Evolutionary conservation across 768 basidiomycete species (phyloP), one percentile per base, ranked within the genome.

Genomic region (Antrodiella citrinella): DNA sequence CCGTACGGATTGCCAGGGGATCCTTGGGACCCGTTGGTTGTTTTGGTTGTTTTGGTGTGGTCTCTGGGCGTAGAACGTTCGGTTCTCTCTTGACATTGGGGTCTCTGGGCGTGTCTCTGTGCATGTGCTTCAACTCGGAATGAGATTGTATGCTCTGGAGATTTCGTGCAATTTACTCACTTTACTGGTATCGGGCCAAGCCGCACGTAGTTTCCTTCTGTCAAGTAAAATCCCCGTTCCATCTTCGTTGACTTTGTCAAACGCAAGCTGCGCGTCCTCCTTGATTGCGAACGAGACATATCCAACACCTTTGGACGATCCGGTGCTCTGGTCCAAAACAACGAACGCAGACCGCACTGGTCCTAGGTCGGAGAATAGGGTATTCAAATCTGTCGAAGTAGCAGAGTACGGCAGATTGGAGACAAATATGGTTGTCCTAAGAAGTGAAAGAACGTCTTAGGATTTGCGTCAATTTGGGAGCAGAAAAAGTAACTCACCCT

Each of bases 301-400:
- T 53, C 96, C 96, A 19, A 98, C 93, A 55, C 95, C 95, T 64
- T 97, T 96, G 1, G 91, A 93, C 3, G 78, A 69, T 15, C 82
- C 81, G 1, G 80, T 77, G 26, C 76, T 84, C 5, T 77, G 81
- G 49, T 93, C 85, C 11, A 82, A 80, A 18, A 97, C 96, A 4
- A 99, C 84, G 60, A 99, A 98, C 0, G 93, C 94, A 18, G 86
- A 84, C 30, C 92, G 80, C 13, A 99, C 88, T 23, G 96, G 96
- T 0, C 92, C 96, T 55, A 96, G 80, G 65, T 94, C 91, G 4
- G 94, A 97, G 71, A 97, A 96, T 19, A 94, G 78, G 0, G 93
- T 92, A 59, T 90, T 81, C 23, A 98, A 74, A 67, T 96, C 92
- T 44, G 83, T 84, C 4, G 91, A 90, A 7, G 96, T 97, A 50